Conservation (phyloP, 495 filamentous ascomycete genomes). For the Eremomyces bilateralis region DNA sequence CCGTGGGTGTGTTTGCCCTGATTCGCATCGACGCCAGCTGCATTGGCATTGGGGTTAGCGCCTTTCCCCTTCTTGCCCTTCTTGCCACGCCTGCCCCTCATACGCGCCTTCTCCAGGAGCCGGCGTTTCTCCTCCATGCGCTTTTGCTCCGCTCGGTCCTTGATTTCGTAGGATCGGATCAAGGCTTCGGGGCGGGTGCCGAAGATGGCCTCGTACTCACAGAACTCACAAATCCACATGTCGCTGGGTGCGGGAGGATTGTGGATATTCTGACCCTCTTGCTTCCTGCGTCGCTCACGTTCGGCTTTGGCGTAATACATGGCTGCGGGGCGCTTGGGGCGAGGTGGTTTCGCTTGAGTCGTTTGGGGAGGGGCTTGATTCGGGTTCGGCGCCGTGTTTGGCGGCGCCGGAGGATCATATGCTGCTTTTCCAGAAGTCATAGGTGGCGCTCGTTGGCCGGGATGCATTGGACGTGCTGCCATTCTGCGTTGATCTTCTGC, state of each 20-base stretch:
- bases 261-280: slow-evolving; percentile 52
- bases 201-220: slow-evolving; percentile 24
- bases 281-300: slow-evolving; percentile 42
- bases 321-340: slow-evolving; percentile 25
- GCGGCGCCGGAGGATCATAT: too few species aligned
- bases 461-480: too few species aligned
- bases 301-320: slow-evolving; percentile 42
- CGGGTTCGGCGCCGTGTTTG: too few species aligned
- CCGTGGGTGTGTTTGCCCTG: not conserved
- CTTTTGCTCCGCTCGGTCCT: slow-evolving; percentile 69
- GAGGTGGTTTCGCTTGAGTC: too few species aligned
- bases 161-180: slow-evolving; percentile 82
- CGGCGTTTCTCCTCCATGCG: slow-evolving; percentile 61
- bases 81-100: slow-evolving; percentile 71
- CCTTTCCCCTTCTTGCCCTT: slow-evolving; percentile 27
- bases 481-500: too few species aligned
- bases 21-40: too few species aligned
- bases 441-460: too few species aligned
- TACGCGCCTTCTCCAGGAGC: slow-evolving; percentile 82
- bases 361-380: too few species aligned
- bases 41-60: too few species aligned
- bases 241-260: slow-evolving; percentile 54
- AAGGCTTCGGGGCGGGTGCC: slow-evolving; percentile 57
- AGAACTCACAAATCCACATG: slow-evolving; percentile 67
- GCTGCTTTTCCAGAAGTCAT: too few species aligned